Conservation (phyloP, 2,329 filamentous ascomycete species). For the Mollisia scopiformis region DNA sequence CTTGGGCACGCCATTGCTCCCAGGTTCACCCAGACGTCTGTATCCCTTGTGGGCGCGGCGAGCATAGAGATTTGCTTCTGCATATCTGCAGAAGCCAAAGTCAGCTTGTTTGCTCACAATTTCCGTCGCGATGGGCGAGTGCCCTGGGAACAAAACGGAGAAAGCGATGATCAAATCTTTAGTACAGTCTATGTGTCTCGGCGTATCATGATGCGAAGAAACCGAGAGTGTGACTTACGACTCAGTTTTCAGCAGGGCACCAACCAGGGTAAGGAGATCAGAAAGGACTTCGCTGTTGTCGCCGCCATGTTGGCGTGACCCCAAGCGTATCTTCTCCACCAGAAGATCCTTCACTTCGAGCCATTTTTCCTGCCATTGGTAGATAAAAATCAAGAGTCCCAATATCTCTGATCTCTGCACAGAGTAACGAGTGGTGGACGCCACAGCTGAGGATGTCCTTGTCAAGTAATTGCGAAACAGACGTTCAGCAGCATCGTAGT, state of each 20-base stretch:
- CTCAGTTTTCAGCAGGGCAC: too few relatives aligned
- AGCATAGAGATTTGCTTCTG: constrained; percentile 18
- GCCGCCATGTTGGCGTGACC: not conserved
- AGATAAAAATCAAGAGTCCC: not conserved
- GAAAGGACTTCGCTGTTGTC: constrained; percentile 1
- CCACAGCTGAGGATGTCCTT: not conserved
- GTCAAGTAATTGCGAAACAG: constrained; percentile 18
- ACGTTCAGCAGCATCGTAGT: constrained; percentile 15
- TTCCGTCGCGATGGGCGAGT: too few relatives aligned
- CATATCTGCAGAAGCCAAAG: too few relatives aligned
- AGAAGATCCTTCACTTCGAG: not conserved
- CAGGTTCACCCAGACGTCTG: constrained; percentile 8
- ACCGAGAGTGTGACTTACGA: too few relatives aligned
- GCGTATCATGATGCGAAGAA: too few relatives aligned
- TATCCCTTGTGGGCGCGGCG: constrained; percentile 19
- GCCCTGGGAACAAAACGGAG: too few relatives aligned
- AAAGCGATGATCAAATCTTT: too few relatives aligned
- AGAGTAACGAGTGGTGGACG: not conserved
- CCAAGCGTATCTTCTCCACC: not conserved
- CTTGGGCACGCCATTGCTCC: not conserved
- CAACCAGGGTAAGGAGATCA: constrained; percentile 13
- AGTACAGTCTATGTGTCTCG: too few relatives aligned
- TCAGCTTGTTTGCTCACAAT: too few relatives aligned
- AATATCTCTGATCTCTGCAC: not conserved
- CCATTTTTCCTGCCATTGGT: not conserved